Conservation (phyloP, 768 basidiomycete species). For the Suillus plorans region DNA sequence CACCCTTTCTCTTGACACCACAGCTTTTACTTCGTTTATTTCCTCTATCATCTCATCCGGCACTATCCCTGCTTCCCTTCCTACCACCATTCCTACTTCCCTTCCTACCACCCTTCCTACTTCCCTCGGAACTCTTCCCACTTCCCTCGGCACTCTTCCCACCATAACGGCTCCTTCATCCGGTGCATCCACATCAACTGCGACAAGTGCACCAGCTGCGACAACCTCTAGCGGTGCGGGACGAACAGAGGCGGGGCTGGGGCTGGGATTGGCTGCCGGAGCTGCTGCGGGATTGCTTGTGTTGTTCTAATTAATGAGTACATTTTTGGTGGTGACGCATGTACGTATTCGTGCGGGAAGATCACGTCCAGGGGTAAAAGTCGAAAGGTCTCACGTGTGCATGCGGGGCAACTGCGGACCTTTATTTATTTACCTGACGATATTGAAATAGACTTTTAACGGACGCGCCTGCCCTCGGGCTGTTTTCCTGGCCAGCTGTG, state of each 20-base stretch:
- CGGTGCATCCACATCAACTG: too few species aligned
- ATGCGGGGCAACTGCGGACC: too few species aligned
- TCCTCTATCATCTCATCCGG: conserved; percentile 18
- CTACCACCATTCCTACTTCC: too few species aligned
- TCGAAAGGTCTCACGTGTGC: background rate
- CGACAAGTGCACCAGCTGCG: background rate
- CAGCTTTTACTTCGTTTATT: conserved; percentile 17
- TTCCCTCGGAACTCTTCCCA: too few species aligned
- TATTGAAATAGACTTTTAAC: too few species aligned
- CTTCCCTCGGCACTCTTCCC: background rate
- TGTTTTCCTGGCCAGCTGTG: too few species aligned
- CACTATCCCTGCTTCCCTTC: too few species aligned
- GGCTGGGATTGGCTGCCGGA: background rate
- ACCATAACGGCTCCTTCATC: too few species aligned
- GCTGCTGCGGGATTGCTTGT: conserved; percentile 11
- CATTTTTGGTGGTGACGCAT: background rate
- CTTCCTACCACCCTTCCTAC: too few species aligned
- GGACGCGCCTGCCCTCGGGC: too few species aligned
- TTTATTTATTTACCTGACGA: too few species aligned
- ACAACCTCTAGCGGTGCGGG: conserved; percentile 11
- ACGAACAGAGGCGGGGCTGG: background rate
- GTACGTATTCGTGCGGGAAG: background rate
- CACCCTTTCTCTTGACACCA: conserved; percentile 23
- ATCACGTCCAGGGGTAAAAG: background rate
- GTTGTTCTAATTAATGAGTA: conserved; percentile 1